phyloP scores from a whole-genome alignment of 495 filamentous ascomycete species.

The Xylaria sp. region DNA sequence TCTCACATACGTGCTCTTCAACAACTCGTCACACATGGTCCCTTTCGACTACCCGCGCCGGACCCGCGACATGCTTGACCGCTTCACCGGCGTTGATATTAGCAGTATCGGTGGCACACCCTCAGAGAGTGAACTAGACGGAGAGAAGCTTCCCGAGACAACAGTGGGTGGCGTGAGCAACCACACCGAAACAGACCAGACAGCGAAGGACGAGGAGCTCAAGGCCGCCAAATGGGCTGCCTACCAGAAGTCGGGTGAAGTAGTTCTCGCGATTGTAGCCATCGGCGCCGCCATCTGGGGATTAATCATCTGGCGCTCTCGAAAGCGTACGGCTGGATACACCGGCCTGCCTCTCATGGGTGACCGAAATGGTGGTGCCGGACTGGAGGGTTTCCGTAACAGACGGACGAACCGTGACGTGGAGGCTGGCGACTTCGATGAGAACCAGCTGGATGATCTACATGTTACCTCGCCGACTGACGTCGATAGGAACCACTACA shows the following conservation, averaged over 20 bases:
- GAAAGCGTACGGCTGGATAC: slow-evolving; percentile 63
- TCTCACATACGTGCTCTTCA: slow-evolving; percentile 93
- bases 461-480: slow-evolving; percentile 58
- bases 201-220: slow-evolving; percentile 72
- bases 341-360: slow-evolving; percentile 53
- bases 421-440: slow-evolving; percentile 89
- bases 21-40: slow-evolving; percentile 97
- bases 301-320: slow-evolving; percentile 83
- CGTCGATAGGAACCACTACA: slow-evolving; percentile 55
- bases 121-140: slow-evolving; percentile 85
- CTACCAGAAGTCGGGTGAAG: slow-evolving; percentile 90
- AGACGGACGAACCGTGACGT: slow-evolving; percentile 63
- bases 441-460: slow-evolving; percentile 82
- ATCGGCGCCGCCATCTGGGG: slow-evolving; percentile 81
- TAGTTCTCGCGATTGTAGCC: slow-evolving; percentile 84
- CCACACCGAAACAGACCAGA: slow-evolving; percentile 78
- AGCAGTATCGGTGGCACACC: slow-evolving; percentile 85
- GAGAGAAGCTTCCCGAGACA: slow-evolving; percentile 84
- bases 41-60: slow-evolving; percentile 90
- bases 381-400: slow-evolving; percentile 59
- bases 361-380: slow-evolving; percentile 36
- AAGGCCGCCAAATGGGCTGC: slow-evolving; percentile 90
- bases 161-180: slow-evolving; percentile 79
- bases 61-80: slow-evolving; percentile 94
- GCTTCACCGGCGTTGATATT: slow-evolving; percentile 94